Evolutionary conservation across 306 rosid genomes (phyloP).

Genomic region (Lotus japonicus): DNA sequence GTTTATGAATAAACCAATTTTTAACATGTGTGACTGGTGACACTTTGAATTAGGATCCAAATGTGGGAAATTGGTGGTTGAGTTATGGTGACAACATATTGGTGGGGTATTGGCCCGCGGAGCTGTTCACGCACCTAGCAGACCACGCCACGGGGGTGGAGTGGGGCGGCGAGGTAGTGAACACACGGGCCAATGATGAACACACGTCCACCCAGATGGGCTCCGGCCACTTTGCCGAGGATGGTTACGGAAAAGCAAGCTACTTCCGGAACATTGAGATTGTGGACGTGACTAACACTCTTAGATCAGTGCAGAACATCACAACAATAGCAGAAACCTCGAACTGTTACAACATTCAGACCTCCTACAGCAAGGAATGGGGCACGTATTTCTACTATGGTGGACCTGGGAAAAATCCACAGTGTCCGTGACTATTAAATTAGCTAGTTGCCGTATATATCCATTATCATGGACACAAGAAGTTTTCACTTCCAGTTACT

Average conservation of each 20-base stretch:
- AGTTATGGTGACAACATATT: constrained; percentile 66
- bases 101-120: constrained; percentile 95
- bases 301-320: constrained; percentile 49
- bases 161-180: constrained; percentile 96
- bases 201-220: constrained; percentile 97
- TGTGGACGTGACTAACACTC: constrained; percentile 72
- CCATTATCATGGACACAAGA: not conserved
- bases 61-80: constrained; percentile 95
- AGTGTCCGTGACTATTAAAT: constrained; percentile 42
- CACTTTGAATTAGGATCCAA: constrained; percentile 54
- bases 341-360: constrained; percentile 64
- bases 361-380: constrained; percentile 59
- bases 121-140: constrained; percentile 75
- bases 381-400: constrained; percentile 90
- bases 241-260: constrained; percentile 87
- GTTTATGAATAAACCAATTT: too few species aligned
- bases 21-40: not conserved
- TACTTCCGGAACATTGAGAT: constrained; percentile 81
- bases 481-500: constrained; percentile 6
- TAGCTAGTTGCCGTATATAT: constrained; percentile 11
- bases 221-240: constrained; percentile 70
- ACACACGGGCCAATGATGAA: constrained; percentile 46
- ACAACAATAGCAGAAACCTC: constrained; percentile 72
- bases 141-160: constrained; percentile 87
- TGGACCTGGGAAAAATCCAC: constrained; percentile 67